Base-by-base conservation (phyloP, 176 grass and related monocot genomes). In the Oryza rufipogon region DNA sequence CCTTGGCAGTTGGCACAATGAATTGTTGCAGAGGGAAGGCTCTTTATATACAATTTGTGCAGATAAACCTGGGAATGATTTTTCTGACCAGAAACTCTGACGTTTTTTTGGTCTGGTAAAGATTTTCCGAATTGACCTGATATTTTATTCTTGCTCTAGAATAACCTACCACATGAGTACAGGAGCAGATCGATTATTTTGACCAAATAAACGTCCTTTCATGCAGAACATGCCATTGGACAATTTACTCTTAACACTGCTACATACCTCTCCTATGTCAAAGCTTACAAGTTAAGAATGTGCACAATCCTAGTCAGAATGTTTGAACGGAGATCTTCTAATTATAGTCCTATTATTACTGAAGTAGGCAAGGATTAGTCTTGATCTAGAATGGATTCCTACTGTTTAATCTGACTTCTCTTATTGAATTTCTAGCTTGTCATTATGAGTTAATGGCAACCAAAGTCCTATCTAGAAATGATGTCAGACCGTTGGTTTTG, bases 21-120 rank as follows among this genome's bases (percentile, higher is more conserved):
- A 39, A 75, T 30, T 58, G 46, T 41, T 54, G 2, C 6, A 46
- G 58, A 63, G 4, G 46, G 64, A 33, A 28, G n/a, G 32, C 44
- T 54, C 58, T 76, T 84, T 83, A 83, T 83, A 84, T 25, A 58
- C 73, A 5, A 1, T 41, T 42, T 8, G 34, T 49, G 41, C 36
- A 14, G 10, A 42, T 5, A 36, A 51, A 47, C 10, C 5, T 51
- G 32, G 15, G 12, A 1, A 56, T 41, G 5, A 7, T 34, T 56
- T 56, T 34, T 42, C 32, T 17, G 52, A 58, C 34, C 68, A 19
- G 30, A 34, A 70, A 34, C 68, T 75, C 14, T 58, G 73, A 77
- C 76, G 28, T 68, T 68, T 41, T 33, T 33, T 39, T 81, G 48
- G 13, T 65, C 9, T 32, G 15, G 1, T 52, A 9, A 8, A 38